A percentile compares a stretch with the other conserved stretches of the same genome.
Evolutionary conservation across 2,329 filamentous ascomycete species (phyloP).

Genomic region (Elsinoe arachidis): DNA sequence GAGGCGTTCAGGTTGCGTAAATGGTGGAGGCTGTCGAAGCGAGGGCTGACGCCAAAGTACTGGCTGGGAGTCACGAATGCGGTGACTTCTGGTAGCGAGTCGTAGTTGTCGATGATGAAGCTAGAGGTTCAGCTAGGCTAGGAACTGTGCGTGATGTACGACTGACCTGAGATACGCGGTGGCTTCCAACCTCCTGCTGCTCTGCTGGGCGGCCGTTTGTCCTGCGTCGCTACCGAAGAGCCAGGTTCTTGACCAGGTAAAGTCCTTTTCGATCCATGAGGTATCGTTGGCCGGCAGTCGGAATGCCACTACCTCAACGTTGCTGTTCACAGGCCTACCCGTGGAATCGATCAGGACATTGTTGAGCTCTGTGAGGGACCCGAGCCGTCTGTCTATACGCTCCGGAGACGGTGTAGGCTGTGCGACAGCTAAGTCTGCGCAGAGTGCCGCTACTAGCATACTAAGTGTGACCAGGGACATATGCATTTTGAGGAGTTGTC

Average conservation of each 20-base stretch:
- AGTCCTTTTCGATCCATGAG: background rate
- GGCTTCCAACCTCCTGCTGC: slow-evolving; percentile 31
- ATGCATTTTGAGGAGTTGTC: no score
- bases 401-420: no score
- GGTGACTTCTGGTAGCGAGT: slow-evolving; percentile 24
- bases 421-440: no score
- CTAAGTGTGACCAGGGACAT: no score
- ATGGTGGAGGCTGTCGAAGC: slow-evolving; percentile 22
- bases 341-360: background rate
- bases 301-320: background rate
- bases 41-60: slow-evolving; percentile 20
- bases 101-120: slow-evolving; percentile 39
- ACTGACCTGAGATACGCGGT: slow-evolving; percentile 25
- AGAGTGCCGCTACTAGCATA: no score
- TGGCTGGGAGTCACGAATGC: slow-evolving; percentile 23
- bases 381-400: no score
- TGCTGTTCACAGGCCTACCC: background rate
- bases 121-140: slow-evolving; percentile 27
- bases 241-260: background rate
- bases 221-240: background rate
- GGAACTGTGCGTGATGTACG: background rate
- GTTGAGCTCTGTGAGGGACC: no score
- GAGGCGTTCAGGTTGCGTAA: slow-evolving; percentile 19
- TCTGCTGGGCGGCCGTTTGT: slow-evolving; percentile 26
- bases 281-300: background rate